Base-by-base conservation (phyloP, 1,139 yeast species). In the Geotrichum fermentans region DNA sequence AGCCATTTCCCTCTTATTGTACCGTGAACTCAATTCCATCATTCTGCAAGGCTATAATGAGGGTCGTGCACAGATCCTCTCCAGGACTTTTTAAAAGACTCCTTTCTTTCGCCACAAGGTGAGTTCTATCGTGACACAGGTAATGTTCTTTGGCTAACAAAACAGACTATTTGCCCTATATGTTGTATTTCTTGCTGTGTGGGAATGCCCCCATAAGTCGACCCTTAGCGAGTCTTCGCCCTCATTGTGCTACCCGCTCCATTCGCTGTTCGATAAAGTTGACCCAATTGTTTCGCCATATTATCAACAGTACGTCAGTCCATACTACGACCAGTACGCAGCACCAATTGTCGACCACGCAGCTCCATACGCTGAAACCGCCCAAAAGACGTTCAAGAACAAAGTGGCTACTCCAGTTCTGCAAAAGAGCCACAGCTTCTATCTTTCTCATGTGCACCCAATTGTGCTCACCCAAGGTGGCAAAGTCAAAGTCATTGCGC, bases 141-240 rank as follows among this genome's bases (percentile, higher is more conserved):
- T 26, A 7, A 3, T 2, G 38, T 35, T 35, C 14, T 20, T 36
- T 36, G 24, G 14, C 26, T 36, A 20, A 36, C 40, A n/a, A 14
- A 17, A 5, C 24, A 54, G 65, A 36, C 42, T 59, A 11, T 55
- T 59, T 32, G 56, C 60, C 20, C 60, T 59, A 47, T 62, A 62
- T 45, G 21, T 58, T 40, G 52, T 61, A 14, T 62, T 53, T 39
- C 52, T 62, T 45, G 48, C 57, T 8, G 24, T 59, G 10, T 60
- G 64, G 63, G 45, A 50, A 40, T 62, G 66, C 47, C 65, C 66
- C 3, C 56, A 55, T 1, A 29, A 56, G 21, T 28, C 55, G 2
- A 43, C 47, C 17, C 45, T 49, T 11, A 32, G 28, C 8, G 51
- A 51, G 10, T 40, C 50, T 20, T 43, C 49, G 14, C 64, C 63